Evolutionary conservation across 345 rosid species (phyloP).

Genomic region (Hibiscus tridactylites): DNA sequence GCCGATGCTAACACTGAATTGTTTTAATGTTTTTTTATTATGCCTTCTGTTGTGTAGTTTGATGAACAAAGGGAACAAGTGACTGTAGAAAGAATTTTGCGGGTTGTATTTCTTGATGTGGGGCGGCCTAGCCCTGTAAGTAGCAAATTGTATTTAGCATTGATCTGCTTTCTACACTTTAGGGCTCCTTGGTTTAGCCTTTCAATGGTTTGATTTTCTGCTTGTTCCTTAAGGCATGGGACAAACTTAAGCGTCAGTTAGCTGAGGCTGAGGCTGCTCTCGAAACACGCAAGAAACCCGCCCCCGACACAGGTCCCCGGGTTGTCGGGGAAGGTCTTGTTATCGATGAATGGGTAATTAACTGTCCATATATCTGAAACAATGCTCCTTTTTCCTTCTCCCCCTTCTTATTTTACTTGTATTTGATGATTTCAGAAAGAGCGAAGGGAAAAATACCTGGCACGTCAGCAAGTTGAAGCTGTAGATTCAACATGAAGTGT

Average conservation of each 20-base stretch:
- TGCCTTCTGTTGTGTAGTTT: slow-evolving; percentile 42
- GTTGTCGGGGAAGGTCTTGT: slow-evolving; percentile 92
- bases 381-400: not conserved
- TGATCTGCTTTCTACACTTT: not conserved
- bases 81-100: slow-evolving; percentile 62
- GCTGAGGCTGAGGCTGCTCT: slow-evolving; percentile 94
- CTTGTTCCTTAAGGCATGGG: slow-evolving; percentile 42
- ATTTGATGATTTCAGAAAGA: slow-evolving; percentile 51
- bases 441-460: slow-evolving; percentile 86
- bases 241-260: slow-evolving; percentile 73
- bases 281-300: slow-evolving; percentile 80
- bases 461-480: slow-evolving; percentile 70
- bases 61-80: slow-evolving; percentile 92
- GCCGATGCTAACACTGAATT: not conserved
- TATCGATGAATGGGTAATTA: slow-evolving; percentile 95
- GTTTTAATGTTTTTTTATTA: not conserved
- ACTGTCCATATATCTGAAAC: not conserved
- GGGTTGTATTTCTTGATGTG: slow-evolving; percentile 70
- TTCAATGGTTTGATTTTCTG: not conserved
- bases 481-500: slow-evolving; percentile 22
- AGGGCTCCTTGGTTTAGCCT: not conserved
- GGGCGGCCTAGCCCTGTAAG: slow-evolving; percentile 65
- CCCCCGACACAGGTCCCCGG: slow-evolving; percentile 66
- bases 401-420: not conserved
- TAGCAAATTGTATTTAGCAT: not conserved